Conservation (phyloP, 441 rosid genomes). For the Brassica balearica region DNA sequence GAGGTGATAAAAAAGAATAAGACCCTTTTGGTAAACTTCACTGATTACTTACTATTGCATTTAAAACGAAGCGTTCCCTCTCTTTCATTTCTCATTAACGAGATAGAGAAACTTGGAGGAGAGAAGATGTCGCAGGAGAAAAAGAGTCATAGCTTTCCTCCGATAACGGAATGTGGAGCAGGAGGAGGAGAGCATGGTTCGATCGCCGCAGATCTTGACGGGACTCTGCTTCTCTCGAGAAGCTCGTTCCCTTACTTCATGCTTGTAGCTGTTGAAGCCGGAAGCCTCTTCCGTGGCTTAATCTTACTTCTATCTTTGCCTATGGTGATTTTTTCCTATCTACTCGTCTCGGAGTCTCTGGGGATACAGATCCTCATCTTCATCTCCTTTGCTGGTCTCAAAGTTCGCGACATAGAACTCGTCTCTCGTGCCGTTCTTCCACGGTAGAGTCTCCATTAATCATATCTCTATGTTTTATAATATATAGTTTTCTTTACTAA, state of each 20-base stretch:
- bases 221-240: constrained; percentile 72
- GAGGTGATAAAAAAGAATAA: not conserved
- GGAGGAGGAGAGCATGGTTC: constrained; percentile 53
- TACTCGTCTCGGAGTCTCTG: constrained; percentile 69
- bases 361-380: constrained; percentile 81
- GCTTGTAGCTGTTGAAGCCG: constrained; percentile 81
- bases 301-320: constrained; percentile 71
- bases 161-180: constrained; percentile 59
- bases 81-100: constrained; percentile 5
- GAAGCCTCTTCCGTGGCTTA: constrained; percentile 73
- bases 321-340: constrained; percentile 56
- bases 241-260: constrained; percentile 86
- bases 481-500: not conserved
- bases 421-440: constrained; percentile 80
- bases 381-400: constrained; percentile 74
- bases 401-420: constrained; percentile 80
- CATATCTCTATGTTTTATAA: not conserved
- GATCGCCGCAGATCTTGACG: constrained; percentile 90
- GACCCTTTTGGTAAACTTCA: constrained; percentile 17
- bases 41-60: not conserved
- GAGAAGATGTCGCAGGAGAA: constrained; percentile 48
- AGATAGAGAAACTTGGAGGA: not conserved
- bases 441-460: constrained; percentile 46
- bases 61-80: constrained; percentile 36
- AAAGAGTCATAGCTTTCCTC: constrained; percentile 51